A percentile compares a stretch with the other conserved stretches of the same genome.
Evolutionary conservation across 2,329 filamentous ascomycete genomes (phyloP).

Genomic region (Lachnellula suecica): DNA sequence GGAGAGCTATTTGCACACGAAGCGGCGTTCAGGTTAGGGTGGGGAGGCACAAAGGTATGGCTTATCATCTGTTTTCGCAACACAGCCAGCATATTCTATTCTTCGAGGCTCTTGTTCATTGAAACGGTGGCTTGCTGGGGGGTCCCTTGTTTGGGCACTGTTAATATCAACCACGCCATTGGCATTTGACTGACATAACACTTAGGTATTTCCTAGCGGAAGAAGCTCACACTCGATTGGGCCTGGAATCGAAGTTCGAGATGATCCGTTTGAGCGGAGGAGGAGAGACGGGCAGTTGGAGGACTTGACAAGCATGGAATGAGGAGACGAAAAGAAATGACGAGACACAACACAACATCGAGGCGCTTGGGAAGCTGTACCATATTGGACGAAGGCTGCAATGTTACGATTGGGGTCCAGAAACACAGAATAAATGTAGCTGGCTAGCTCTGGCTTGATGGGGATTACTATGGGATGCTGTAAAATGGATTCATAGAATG

Average conservation of each 20-base stretch:
- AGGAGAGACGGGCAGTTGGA: constrained; percentile 49
- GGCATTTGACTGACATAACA: neutral
- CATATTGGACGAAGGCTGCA: neutral
- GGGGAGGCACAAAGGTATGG: constrained; percentile 88
- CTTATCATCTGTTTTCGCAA: neutral
- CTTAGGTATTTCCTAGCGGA: constrained; percentile 31
- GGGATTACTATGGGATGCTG: neutral
- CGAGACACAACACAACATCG: constrained; percentile 12
- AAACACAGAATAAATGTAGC: neutral
- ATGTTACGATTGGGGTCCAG: neutral
- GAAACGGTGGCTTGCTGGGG: too few species aligned
- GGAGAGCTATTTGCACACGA: constrained; percentile 97
- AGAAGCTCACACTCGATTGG: constrained; percentile 58
- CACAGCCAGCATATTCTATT: too few species aligned
- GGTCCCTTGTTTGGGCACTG: neutral
- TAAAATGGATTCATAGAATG: neutral
- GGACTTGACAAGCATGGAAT: constrained; percentile 61
- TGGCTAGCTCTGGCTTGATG: neutral
- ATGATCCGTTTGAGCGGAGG: constrained; percentile 52
- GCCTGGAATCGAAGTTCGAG: constrained; percentile 78
- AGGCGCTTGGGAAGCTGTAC: constrained; percentile 26
- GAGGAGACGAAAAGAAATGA: constrained; percentile 9
- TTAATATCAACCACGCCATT: neutral
- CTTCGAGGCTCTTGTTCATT: neutral
- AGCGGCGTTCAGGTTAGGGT: constrained; percentile 87